These are phyloP conservation scores for Talaromyces islandicus DNA, from an alignment of 2,329 filamentous ascomycete species.

Conservation along the genomic window DNA sequence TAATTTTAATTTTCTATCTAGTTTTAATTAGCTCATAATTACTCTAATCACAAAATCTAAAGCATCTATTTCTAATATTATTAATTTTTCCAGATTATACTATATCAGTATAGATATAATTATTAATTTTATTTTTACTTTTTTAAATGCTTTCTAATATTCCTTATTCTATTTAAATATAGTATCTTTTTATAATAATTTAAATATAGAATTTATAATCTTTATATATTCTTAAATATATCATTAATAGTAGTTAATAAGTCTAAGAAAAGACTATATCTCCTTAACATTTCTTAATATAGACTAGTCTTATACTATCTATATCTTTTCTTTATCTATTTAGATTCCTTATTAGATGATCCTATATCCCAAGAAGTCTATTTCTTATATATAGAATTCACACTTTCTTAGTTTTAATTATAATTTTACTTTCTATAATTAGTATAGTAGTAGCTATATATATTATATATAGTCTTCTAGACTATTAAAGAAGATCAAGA, in stretches of 20 bases:
- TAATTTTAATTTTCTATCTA: not conserved
- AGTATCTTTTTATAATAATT: not conserved
- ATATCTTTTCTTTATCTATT: not conserved
- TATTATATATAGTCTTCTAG: no score
- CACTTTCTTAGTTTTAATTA: not conserved
- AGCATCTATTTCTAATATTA: not conserved
- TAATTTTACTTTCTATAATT: not conserved
- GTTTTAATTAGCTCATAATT: not conserved
- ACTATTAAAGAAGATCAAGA: no score
- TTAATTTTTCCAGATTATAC: not conserved
- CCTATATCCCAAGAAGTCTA: not conserved
- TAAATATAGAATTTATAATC: not conserved
- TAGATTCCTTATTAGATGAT: not conserved
- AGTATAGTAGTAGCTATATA: no score
- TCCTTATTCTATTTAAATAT: not conserved
- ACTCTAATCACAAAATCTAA: not conserved
- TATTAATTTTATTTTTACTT: not conserved
- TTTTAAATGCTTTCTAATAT: no score
- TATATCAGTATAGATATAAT: not conserved
- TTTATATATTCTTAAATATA: not conserved
- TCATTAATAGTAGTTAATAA: not conserved
- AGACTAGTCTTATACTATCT: not conserved
- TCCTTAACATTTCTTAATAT: not conserved
- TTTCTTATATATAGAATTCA: conserved; percentile 3
- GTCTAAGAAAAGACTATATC: not conserved